These are phyloP conservation scores for Coprinellus aureogranulatus DNA, from an alignment of 768 basidiomycete genomes.

Conservation along the genomic window DNA sequence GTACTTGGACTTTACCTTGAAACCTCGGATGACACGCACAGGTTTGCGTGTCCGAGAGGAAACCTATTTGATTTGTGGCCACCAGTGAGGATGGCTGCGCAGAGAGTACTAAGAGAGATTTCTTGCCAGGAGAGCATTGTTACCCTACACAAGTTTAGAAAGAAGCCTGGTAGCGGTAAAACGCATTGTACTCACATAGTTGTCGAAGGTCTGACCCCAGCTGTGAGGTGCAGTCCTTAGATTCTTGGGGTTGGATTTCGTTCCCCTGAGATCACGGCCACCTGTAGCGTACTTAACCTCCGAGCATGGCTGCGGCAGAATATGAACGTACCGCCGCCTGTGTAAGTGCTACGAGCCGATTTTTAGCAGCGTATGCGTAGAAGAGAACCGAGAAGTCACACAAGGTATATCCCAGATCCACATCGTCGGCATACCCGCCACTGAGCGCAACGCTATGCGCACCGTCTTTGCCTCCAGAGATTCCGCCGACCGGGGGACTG, in stretches of 20 bases:
- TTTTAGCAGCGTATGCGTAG: background rate
- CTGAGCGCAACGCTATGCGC: conserved; percentile 85
- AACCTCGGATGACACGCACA: conserved; percentile 85
- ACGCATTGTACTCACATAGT: conserved; percentile 37
- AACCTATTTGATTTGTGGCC: conserved; percentile 44
- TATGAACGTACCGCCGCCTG: conserved; percentile 77
- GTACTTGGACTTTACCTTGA: conserved; percentile 66
- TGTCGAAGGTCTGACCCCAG: conserved; percentile 78
- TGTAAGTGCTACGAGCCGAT: conserved; percentile 60
- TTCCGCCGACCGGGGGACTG: conserved; percentile 84
- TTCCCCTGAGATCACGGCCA: conserved; percentile 87
- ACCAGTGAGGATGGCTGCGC: background rate
- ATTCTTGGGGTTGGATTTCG: conserved; percentile 79
- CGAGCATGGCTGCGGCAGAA: too few relatives aligned
- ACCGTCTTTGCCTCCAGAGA: conserved; percentile 62
- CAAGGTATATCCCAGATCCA: conserved; percentile 82
- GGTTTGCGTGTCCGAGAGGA: conserved; percentile 79
- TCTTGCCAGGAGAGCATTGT: conserved; percentile 63
- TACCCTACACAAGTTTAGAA: conserved; percentile 39
- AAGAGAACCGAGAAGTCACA: conserved; percentile 36
- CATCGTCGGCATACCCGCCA: conserved; percentile 85
- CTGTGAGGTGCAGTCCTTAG: conserved; percentile 86
- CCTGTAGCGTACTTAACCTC: too few relatives aligned
- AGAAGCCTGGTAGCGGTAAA: background rate
- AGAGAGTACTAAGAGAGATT: background rate